A percentile compares a stretch with the other conserved stretches of the same genome.
Evolutionary conservation across 2,329 filamentous ascomycete species (phyloP).

Genomic region (Blastomyces percursus): DNA sequence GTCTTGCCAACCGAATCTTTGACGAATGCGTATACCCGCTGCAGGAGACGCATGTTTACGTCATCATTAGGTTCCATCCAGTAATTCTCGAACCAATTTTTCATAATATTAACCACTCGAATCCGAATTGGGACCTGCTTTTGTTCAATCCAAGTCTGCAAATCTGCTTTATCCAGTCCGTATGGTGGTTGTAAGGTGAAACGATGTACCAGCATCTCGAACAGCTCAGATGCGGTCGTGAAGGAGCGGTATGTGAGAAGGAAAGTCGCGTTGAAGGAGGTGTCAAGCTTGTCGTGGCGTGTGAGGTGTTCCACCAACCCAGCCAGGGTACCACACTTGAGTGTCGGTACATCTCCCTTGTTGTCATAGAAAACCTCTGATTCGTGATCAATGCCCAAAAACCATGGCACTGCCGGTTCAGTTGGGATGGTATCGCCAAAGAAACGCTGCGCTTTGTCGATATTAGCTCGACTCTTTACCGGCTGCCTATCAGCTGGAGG

Average conservation of each 20-base stretch:
- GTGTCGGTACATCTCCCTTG: constrained; percentile 61
- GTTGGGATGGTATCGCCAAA: constrained; percentile 25
- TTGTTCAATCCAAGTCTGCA: constrained; percentile 77
- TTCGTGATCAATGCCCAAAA: constrained; percentile 75
- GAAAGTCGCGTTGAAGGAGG: constrained; percentile 95
- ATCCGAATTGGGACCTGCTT: constrained; percentile 96
- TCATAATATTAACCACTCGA: constrained; percentile 92
- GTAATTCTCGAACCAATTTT: constrained; percentile 96
- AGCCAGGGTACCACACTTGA: constrained; percentile 81
- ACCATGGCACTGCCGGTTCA: constrained; percentile 53
- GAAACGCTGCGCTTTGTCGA: constrained; percentile 39
- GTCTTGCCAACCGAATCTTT: constrained; percentile 86
- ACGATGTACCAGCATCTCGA: constrained; percentile 80
- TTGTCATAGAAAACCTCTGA: constrained; percentile 80
- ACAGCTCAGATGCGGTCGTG: constrained; percentile 78
- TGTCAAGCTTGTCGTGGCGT: constrained; percentile 87
- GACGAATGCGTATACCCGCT: constrained; percentile 81
- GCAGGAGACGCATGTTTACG: constrained; percentile 72
- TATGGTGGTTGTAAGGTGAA: constrained; percentile 89
- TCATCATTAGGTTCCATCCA: constrained; percentile 96
- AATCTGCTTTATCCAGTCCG: constrained; percentile 62
- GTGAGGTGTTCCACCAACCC: constrained; percentile 92
- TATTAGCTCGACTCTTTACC: constrained; percentile 33
- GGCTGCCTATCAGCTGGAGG: constrained; percentile 25
- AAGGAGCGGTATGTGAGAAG: constrained; percentile 94